These are phyloP conservation scores for Hirsutella rhossiliensis DNA, from an alignment of 2,329 filamentous ascomycete species.

Conservation along the genomic window DNA sequence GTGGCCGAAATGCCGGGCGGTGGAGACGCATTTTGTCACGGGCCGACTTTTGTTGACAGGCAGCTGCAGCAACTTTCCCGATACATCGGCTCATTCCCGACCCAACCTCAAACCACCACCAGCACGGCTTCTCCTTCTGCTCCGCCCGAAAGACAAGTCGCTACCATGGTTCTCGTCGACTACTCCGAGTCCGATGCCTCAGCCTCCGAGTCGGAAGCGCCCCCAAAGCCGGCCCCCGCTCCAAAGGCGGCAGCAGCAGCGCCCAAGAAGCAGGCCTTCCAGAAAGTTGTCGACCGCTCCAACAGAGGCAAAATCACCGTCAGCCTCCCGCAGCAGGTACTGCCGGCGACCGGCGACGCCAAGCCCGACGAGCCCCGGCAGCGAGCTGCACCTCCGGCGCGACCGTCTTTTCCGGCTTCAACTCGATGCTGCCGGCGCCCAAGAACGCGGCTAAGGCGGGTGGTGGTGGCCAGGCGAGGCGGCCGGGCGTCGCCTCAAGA, in stretches of 20 bases:
- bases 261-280: conserved; percentile 48
- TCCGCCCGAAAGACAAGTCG: background rate
- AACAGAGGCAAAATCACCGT: conserved; percentile 78
- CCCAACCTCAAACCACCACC: background rate
- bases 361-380: conserved; percentile 56
- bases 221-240: conserved; percentile 13
- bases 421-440: conserved; percentile 74
- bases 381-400: conserved; percentile 45
- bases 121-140: background rate
- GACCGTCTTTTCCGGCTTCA: conserved; percentile 68
- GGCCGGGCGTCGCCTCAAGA: conserved; percentile 53
- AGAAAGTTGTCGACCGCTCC: conserved; percentile 69
- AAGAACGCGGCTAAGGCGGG: conserved; percentile 41
- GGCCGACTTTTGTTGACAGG: too few species aligned
- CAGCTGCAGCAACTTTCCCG: too few species aligned
- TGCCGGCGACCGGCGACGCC: conserved; percentile 20
- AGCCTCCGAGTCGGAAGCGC: conserved; percentile 39
- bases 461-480: conserved; percentile 13
- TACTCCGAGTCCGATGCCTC: conserved; percentile 77
- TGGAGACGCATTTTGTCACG: too few species aligned
- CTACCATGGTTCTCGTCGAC: conserved; percentile 63
- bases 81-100: too few species aligned
- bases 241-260: conserved; percentile 17
- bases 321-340: conserved; percentile 46
- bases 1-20: too few species aligned